Base-by-base conservation (phyloP, 371 early-diverging fungal species). In the Smittium culicis region DNA sequence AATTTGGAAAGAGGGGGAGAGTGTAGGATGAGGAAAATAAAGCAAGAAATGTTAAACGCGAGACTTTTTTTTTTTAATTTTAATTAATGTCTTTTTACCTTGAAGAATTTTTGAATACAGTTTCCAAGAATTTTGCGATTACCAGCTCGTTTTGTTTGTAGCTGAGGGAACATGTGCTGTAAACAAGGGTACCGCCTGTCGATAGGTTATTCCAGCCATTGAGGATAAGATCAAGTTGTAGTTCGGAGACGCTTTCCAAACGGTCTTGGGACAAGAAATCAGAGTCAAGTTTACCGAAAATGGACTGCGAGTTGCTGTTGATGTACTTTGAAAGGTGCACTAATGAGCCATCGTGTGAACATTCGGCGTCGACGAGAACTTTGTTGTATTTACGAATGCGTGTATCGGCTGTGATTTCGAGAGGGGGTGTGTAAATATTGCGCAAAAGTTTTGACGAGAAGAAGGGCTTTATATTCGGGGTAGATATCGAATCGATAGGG, bases 291-390 rank as follows among this genome's bases (percentile, higher is more conserved):
- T 76, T 75, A 60, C 87, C 86, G 85, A 88, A 17, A n/a, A 0
- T 84, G 25, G 25, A 16, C 14, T 29, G 24, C 5, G 45, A 45
- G 20, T 5, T 11, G 54, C 68, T 71, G 79, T 56, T 66, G 8
- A 35, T 66, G 24, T 66, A 80, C 76, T 92, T 92, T 25, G 83
- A 71, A 29, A 96, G 79, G 79, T 95, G 96, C 0, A 79, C 80
- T 54, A 96, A 85, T 0, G 94, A 94, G 20, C 94, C 97, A 74
- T 96, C 97, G 72, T 96, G 96, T 3, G 96, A 94, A 63, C 96
- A 96, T 73, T 96, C 95, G 11, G 96, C 97, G 74, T 96, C 97
- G 0, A 95, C 94, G 35, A 96, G 71, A 0, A 93, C 92, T 69
- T 35, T 58, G 28, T 24, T 25, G 73, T 63, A 63, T 30, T 32